Conservation (phyloP, 306 rosid genomes). For the Citrullus mucosospermus region DNA sequence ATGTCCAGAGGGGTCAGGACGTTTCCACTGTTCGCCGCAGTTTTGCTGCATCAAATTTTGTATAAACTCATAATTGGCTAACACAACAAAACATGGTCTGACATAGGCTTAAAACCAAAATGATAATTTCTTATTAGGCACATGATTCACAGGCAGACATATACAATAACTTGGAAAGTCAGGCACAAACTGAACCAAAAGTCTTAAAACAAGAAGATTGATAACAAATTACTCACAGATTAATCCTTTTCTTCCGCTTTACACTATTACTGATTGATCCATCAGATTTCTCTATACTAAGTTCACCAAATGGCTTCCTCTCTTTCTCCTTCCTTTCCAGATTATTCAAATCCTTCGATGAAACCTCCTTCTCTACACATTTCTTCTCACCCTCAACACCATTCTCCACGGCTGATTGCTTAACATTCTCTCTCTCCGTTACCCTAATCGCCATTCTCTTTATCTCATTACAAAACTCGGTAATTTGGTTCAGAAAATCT, state of each 20-base stretch:
- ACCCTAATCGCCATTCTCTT: conserved; percentile 59
- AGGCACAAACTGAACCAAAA: not conserved
- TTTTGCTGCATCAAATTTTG: conserved; percentile 28
- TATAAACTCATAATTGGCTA: not conserved
- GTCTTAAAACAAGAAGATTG: not conserved
- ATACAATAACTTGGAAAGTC: not conserved
- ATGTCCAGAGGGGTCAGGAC: conserved; percentile 38
- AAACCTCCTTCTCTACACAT: conserved; percentile 10
- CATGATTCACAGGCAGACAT: not conserved
- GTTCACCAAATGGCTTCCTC: conserved; percentile 49
- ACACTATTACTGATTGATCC: conserved; percentile 18
- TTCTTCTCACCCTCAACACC: conserved; percentile 20
- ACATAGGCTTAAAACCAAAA: not conserved
- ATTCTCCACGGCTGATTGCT: conserved; percentile 14
- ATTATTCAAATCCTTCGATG: conserved; percentile 23
- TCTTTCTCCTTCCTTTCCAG: conserved; percentile 33
- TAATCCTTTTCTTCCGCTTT: conserved; percentile 38
- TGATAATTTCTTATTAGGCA: not conserved
- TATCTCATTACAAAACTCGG: conserved; percentile 79
- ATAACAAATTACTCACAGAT: conserved; percentile 34
- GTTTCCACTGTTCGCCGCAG: conserved; percentile 40
- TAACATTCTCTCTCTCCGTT: conserved; percentile 49
- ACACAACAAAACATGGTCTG: not conserved
- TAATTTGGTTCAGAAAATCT: conserved; percentile 72
- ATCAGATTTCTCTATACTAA: conserved; percentile 21